Evolutionary conservation across 148 eudicot genomes (phyloP).

Genomic region (Vaccinium vitisidaea): DNA sequence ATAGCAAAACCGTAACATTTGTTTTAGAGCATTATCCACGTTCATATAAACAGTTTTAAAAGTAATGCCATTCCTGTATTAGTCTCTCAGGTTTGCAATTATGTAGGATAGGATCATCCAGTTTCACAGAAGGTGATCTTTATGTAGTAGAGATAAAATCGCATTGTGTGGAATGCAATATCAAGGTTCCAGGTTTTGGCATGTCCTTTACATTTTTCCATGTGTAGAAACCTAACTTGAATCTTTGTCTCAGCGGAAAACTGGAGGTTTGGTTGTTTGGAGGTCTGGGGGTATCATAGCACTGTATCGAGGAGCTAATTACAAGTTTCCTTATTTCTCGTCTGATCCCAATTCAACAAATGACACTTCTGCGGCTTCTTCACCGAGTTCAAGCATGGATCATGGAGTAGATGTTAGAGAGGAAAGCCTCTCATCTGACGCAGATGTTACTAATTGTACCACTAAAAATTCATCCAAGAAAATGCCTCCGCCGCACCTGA

Average conservation of each 20-base stretch:
- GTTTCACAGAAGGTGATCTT: background rate
- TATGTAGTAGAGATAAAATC: background rate
- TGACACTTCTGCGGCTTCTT: constrained; percentile 33
- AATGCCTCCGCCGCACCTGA: constrained; percentile 49
- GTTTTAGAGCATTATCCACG: background rate
- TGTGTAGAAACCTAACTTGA: background rate
- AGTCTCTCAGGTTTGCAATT: background rate
- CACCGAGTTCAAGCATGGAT: constrained; percentile 29
- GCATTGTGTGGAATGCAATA: background rate
- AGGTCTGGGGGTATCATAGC: constrained; percentile 88
- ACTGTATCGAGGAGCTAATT: constrained; percentile 79
- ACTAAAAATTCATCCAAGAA: constrained; percentile 22
- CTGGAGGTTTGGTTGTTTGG: constrained; percentile 96
- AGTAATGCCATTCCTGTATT: background rate
- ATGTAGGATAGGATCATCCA: background rate
- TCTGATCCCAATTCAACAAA: constrained; percentile 27
- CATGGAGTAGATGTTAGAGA: constrained; percentile 23
- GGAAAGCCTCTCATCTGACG: constrained; percentile 30
- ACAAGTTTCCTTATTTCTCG: constrained; percentile 82
- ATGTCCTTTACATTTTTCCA: background rate
- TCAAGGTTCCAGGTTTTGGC: background rate
- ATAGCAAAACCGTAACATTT: background rate
- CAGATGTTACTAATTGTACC: constrained; percentile 25
- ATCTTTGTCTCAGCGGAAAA: constrained; percentile 62
- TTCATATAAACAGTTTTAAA: background rate